phyloP scores from a whole-genome alignment of 768 basidiomycete genomes.

The Boletus patriciae region DNA sequence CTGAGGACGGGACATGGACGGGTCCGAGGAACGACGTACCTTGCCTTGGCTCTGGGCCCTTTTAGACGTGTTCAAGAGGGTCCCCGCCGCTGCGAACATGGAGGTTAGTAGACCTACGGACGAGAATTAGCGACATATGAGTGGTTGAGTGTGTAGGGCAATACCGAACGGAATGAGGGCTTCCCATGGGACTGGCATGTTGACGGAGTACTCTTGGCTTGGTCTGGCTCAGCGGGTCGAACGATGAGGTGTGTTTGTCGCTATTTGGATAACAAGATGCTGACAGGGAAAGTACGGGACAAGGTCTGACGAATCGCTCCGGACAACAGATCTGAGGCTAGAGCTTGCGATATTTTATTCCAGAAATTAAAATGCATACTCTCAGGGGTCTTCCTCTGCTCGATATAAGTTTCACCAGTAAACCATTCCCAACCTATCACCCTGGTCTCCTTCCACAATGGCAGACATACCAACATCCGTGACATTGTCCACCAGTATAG shows the following conservation, averaged over 20 bases:
- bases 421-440: not conserved
- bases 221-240: not conserved
- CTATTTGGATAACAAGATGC: slow-evolving; percentile 20
- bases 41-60: slow-evolving; percentile 88
- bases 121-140: slow-evolving; percentile 5
- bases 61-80: slow-evolving; percentile 76
- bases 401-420: slow-evolving; percentile 1
- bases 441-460: slow-evolving; percentile 2
- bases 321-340: not conserved
- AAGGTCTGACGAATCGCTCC: not conserved
- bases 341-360: not conserved
- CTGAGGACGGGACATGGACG: not conserved
- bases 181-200: slow-evolving; percentile 97
- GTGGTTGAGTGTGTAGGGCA: too few relatives aligned
- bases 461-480: slow-evolving; percentile 6
- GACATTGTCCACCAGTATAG: slow-evolving; percentile 13
- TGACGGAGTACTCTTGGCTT: slow-evolving; percentile 14
- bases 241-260: slow-evolving; percentile 18
- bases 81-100: slow-evolving; percentile 91
- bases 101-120: slow-evolving; percentile 73
- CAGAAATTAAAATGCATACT: not conserved
- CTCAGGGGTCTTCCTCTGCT: not conserved
- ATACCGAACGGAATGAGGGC: slow-evolving; percentile 94
- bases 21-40: slow-evolving; percentile 42
- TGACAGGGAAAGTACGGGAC: not conserved